Base-by-base conservation (phyloP, 768 basidiomycete genomes). In the Dendrothele bispora region DNA sequence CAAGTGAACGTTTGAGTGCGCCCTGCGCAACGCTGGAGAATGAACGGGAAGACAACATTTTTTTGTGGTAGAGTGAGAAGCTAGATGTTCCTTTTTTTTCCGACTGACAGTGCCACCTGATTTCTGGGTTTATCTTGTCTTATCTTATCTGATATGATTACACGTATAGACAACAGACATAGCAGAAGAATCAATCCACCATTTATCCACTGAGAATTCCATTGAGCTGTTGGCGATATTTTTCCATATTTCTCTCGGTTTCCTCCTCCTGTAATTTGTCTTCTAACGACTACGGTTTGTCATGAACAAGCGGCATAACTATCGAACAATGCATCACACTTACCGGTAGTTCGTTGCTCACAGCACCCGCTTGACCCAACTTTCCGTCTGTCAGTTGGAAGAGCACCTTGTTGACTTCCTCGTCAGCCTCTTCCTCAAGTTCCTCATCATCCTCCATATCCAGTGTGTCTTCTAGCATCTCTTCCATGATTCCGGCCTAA, bases 371-470 rank as follows among this genome's bases (percentile, higher is more conserved):
- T 61, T 88, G 80, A 5, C 94, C 94, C n/a, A 97, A 74, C 68
- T 95, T 95, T 45, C 95, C 97, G 53, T 98, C 85, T 7, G 97
- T 99, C 50, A 99, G 75, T 48, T 98, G 94, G 57, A 87, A 98
- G 30, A 99, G 64, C 12, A 99, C 90, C 63, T 95, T 97, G 62
- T 99, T 97, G 8, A 99, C 91, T 63, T 99, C 97, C 10, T 83
- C 91, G 58, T 98, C 94, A 4, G 97, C 97, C 68, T 99, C 97
- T 55, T 95, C 94, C 59, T 93, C 91, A 25, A 98, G 66, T 56
- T 95, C 95, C 53, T 95, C 94, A 36, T 97, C 95, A 39, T 95
- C 93, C 4, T 95, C 92, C 66, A 93, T 74, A 39, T 93, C 87
- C 21, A 99, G 71, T 36, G 84, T 91, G 57, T 97, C 95, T 51